These are phyloP conservation scores for Bipolaris gigantea DNA, from an alignment of 2,329 filamentous ascomycete genomes.

Conservation along the genomic window DNA sequence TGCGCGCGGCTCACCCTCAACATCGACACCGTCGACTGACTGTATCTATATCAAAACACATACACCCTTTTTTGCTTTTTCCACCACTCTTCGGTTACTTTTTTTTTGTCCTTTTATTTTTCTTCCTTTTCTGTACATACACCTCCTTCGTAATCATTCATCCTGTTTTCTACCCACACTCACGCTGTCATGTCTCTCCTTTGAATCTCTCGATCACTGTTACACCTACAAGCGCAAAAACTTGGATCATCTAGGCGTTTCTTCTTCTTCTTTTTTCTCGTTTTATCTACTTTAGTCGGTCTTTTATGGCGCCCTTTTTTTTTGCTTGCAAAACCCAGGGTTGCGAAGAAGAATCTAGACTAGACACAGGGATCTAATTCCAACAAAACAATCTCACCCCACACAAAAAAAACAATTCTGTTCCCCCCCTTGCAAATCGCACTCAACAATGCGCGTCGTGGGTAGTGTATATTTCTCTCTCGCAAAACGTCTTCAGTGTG, in stretches of 20 bases:
- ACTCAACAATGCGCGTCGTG: no score
- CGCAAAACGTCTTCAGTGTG: no score
- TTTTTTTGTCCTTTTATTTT: neutral
- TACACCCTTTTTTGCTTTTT: neutral
- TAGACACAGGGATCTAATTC: no score
- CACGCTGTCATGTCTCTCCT: constrained; percentile 27
- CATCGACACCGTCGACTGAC: neutral
- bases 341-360: no score
- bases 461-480: no score
- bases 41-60: constrained; percentile 10
- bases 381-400: no score
- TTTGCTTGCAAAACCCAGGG: no score
- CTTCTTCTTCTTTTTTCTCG: neutral
- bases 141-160: constrained; percentile 26
- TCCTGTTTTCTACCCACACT: constrained; percentile 2
- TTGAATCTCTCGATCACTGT: constrained; percentile 12
- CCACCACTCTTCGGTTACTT: no score
- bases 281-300: neutral
- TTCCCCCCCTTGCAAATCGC: no score
- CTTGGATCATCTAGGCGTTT: constrained; percentile 10
- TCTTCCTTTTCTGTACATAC: constrained; percentile 31
- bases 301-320: no score
- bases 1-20: neutral
- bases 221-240: constrained; percentile 3
- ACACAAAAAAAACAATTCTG: no score